Evolutionary conservation across 768 basidiomycete species (phyloP).

Genomic region (Tulasnella sp.): DNA sequence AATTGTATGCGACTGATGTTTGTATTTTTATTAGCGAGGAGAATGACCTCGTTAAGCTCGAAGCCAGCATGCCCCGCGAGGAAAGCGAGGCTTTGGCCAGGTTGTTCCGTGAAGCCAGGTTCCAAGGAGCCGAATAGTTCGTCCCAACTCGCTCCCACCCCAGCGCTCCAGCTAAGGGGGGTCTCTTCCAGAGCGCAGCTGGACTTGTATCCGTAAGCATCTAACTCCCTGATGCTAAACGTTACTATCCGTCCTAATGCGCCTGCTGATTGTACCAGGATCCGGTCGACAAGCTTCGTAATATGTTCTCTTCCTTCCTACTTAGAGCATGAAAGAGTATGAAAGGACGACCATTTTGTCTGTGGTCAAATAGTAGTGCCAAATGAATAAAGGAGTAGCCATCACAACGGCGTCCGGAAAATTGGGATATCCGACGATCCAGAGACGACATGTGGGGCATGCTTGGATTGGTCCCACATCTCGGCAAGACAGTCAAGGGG

Average conservation of each 20-base stretch:
- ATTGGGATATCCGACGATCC: no score
- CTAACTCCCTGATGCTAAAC: neutral
- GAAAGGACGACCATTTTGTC: neutral
- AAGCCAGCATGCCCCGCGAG: slow-evolving; percentile 35
- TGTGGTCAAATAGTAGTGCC: no score
- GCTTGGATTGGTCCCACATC: neutral
- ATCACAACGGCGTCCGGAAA: no score
- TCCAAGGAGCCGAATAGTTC: slow-evolving; percentile 53
- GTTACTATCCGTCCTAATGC: neutral
- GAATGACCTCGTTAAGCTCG: slow-evolving; percentile 43
- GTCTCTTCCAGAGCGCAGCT: slow-evolving; percentile 53
- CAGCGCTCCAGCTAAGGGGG: slow-evolving; percentile 47
- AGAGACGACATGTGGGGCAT: no score
- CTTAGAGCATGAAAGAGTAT: neutral
- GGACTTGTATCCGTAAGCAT: slow-evolving; percentile 37
- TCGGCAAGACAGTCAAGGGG: neutral
- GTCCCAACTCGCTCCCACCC: slow-evolving; percentile 53
- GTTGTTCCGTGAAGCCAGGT: no score
- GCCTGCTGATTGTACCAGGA: slow-evolving; percentile 24
- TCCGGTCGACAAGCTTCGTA: slow-evolving; percentile 54
- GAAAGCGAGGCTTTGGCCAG: slow-evolving; percentile 41
- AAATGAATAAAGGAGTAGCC: no score
- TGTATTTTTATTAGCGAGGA: slow-evolving; percentile 33
- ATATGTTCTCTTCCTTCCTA: slow-evolving; percentile 49
- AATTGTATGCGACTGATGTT: neutral